phyloP scores from a whole-genome alignment of 177 flowering plant species.

The Vitis hybrid region DNA sequence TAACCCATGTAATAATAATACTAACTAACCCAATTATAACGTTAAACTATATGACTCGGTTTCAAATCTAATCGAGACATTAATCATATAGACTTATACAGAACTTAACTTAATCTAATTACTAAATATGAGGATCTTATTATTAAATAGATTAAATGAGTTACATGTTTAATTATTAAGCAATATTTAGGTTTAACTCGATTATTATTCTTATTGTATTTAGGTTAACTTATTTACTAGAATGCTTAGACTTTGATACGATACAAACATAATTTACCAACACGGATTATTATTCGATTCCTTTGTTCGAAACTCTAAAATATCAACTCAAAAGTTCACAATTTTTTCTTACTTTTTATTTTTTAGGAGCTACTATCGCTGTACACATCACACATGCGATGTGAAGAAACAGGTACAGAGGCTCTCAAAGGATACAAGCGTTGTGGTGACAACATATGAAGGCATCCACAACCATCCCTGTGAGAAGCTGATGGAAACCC shows the following conservation, averaged over 20 bases:
- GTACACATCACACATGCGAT: conserved; percentile 3
- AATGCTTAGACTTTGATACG: neutral
- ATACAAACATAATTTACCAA: too few relatives aligned
- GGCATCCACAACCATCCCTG: conserved; percentile 1
- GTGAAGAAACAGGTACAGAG: conserved; percentile 6
- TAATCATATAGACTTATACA: too few relatives aligned
- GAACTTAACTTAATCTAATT: too few relatives aligned
- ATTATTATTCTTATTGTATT: neutral
- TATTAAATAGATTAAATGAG: too few relatives aligned
- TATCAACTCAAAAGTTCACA: neutral
- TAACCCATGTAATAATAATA: too few relatives aligned
- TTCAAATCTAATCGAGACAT: too few relatives aligned
- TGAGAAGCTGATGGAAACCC: neutral
- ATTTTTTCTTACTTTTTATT: neutral
- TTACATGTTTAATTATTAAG: too few relatives aligned
- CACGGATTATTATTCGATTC: too few relatives aligned
- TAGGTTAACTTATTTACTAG: neutral
- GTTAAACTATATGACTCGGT: too few relatives aligned
- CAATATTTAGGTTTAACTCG: neutral
- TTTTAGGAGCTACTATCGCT: conserved; percentile 2
- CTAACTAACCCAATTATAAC: too few relatives aligned
- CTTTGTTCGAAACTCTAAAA: neutral
- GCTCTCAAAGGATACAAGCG: neutral
- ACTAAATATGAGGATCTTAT: too few relatives aligned
- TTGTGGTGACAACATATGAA: neutral